phyloP scores from a whole-genome alignment of 768 basidiomycete species.

The Mycena belliarum region DNA sequence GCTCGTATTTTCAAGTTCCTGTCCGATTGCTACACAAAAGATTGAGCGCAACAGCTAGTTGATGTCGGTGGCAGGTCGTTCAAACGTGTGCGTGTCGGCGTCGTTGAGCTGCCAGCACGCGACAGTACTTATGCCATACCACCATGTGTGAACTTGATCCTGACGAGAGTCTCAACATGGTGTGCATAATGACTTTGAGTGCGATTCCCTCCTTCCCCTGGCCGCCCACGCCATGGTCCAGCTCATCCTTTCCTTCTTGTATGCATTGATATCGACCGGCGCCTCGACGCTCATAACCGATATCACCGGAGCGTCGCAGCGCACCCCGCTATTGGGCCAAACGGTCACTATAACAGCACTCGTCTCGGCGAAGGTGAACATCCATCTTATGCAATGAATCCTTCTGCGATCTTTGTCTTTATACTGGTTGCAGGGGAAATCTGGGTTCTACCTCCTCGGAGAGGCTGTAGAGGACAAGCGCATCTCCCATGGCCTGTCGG shows the following conservation, averaged over 20 bases:
- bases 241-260: constrained; percentile 30
- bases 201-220: too few relatives aligned
- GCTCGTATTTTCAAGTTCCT: too few relatives aligned
- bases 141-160: too few relatives aligned
- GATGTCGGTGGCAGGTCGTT: too few relatives aligned
- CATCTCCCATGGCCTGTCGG: constrained; percentile 50
- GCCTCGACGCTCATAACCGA: constrained; percentile 44
- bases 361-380: constrained; percentile 53
- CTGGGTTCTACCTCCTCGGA: constrained; percentile 11
- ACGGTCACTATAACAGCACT: constrained; percentile 51
- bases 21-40: too few relatives aligned
- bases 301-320: constrained; percentile 51
- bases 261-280: constrained; percentile 30
- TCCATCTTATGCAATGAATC: background rate
- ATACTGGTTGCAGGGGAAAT: constrained; percentile 7
- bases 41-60: too few relatives aligned
- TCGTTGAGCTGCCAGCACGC: too few relatives aligned
- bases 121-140: too few relatives aligned
- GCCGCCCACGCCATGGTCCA: constrained; percentile 36
- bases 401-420: background rate
- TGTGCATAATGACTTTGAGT: too few relatives aligned
- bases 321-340: constrained; percentile 47
- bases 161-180: too few relatives aligned
- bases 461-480: constrained; percentile 42
- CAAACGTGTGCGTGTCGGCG: too few relatives aligned